A percentile compares a stretch with the other conserved stretches of the same genome.
These are phyloP conservation scores for Ogataea paraovalis DNA, from an alignment of 805 yeast genomes.

Conservation along the genomic window DNA sequence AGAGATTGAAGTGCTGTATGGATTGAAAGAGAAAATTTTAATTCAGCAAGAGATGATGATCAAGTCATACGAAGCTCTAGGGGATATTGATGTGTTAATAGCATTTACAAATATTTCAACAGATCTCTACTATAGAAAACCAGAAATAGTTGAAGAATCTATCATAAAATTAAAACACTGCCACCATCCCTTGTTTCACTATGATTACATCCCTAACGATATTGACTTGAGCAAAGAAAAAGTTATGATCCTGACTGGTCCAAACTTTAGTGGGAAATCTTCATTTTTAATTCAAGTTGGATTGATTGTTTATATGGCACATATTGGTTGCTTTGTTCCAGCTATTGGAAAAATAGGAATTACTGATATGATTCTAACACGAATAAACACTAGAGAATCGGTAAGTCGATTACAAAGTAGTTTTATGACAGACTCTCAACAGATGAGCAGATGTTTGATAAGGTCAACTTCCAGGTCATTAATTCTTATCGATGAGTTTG, in stretches of 20 bases:
- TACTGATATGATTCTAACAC: constrained; percentile 38
- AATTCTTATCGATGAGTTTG: constrained; percentile 50
- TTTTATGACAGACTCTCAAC: constrained; percentile 46
- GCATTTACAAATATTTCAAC: constrained; percentile 33
- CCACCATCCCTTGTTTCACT: constrained; percentile 39
- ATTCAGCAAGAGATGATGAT: constrained; percentile 13
- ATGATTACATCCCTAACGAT: constrained; percentile 38
- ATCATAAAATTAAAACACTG: constrained; percentile 34
- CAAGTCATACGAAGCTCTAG: constrained; percentile 21
- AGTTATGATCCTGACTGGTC: constrained; percentile 43
- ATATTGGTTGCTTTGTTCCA: constrained; percentile 54
- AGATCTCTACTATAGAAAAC: constrained; percentile 28
- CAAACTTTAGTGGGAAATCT: constrained; percentile 51
- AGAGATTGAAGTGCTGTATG: constrained; percentile 38
- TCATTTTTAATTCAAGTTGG: constrained; percentile 48
- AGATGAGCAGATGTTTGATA: constrained; percentile 28
- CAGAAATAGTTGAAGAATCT: constrained; percentile 28
- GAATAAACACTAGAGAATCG: constrained; percentile 40
- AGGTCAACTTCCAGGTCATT: constrained; percentile 41
- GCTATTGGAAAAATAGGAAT: constrained; percentile 45
- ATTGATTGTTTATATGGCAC: constrained; percentile 44
- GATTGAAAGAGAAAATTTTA: constrained; percentile 27
- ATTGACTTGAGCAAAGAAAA: constrained; percentile 13
- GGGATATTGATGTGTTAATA: constrained; percentile 36
- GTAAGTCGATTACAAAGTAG: constrained; percentile 41